Evolutionary conservation across 495 filamentous ascomycete species (phyloP), one percentile per base, ranked within the genome.

Genomic region (Staphylotrichum tortipilum): DNA sequence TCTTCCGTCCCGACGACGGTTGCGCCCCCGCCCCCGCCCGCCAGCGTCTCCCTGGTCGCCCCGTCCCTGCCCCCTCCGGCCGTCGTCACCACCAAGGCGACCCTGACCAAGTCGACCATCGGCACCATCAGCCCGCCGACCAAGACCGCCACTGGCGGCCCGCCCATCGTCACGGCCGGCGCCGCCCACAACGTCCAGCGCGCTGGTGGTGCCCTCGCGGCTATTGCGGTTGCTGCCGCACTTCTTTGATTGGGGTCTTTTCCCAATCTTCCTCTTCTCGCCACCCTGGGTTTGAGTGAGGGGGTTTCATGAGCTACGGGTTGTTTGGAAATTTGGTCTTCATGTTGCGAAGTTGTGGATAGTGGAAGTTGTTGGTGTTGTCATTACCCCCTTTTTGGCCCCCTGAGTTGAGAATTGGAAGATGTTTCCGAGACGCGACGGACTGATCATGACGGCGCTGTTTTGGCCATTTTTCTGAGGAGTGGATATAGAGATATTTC

Each of bases 141-240:
- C 18, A 40, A 41, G 30, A 40, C 54, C 19, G 40, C 57, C n/a
- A 30, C 55, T n/a, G 38, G 49, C 14, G 30, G 47, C n/a, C 50
- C 49, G 14, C 23, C 55, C 15, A 37, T 54, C 44, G 53, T 63
- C 44, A 69, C 65, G 15, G 62, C 60, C 14, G 64, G 61, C 37
- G 67, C 59, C 19, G 59, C 50, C 3, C 47, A 53, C 8, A 56
- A 56, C 44, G 48, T 42, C 14, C 55, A 69, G 44, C 44, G 55
- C 26, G 67, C 61, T 15, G 67, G 65, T 29, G 62, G 56, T n/a
- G 62, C 58, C 28, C 44, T 71, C 30, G 65, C 60, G 24, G 67
- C 52, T 47, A 48, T 66, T 30, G 67, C 61, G 34, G 49, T 56
- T 17, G 61, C 59, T 24, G 61, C 58, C 36, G 67, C 60, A 35